A percentile compares a stretch with the other conserved stretches of the same genome.
Conservation (phyloP, 1,284 basidiomycete species). For the Leccinum pachyderme region DNA sequence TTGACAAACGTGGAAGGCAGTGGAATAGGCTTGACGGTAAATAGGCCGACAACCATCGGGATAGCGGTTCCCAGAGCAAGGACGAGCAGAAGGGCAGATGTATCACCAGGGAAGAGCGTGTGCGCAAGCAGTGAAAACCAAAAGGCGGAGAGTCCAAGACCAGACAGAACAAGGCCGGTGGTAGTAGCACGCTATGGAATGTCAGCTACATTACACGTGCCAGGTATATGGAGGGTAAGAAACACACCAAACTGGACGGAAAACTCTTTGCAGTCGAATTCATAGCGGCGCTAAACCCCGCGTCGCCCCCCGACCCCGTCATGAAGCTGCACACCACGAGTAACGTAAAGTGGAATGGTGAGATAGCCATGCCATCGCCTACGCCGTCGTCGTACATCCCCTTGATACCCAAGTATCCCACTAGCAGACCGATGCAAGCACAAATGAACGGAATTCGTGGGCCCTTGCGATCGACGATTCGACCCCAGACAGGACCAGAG, state of each 20-base stretch:
- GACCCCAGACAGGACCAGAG: constrained; percentile 67
- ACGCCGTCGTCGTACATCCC: constrained; percentile 57
- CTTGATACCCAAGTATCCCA: constrained; percentile 68
- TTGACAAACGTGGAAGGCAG: constrained; percentile 31
- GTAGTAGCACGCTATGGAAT: constrained; percentile 59
- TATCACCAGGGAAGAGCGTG: constrained; percentile 65
- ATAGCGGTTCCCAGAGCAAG: constrained; percentile 69
- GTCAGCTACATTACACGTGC: not conserved
- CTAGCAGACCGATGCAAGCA: constrained; percentile 51
- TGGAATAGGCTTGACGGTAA: constrained; percentile 62
- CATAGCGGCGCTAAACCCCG: constrained; percentile 51
- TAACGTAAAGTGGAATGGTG: constrained; percentile 34
- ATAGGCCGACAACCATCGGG: constrained; percentile 66
- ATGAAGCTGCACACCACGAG: constrained; percentile 53
- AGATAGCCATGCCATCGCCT: constrained; percentile 17
- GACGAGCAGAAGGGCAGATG: constrained; percentile 65
- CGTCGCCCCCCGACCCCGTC: constrained; percentile 64
- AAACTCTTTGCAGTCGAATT: constrained; percentile 71
- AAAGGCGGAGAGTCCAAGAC: constrained; percentile 84
- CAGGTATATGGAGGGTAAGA: not conserved
- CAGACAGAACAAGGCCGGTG: constrained; percentile 73
- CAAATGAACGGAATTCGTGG: constrained; percentile 50
- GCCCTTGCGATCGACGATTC: constrained; percentile 62
- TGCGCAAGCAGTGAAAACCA: constrained; percentile 72
- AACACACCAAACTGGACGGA: constrained; percentile 44